phyloP scores from a whole-genome alignment of 257 asterid genomes.

The Solanum medicagineum region DNA sequence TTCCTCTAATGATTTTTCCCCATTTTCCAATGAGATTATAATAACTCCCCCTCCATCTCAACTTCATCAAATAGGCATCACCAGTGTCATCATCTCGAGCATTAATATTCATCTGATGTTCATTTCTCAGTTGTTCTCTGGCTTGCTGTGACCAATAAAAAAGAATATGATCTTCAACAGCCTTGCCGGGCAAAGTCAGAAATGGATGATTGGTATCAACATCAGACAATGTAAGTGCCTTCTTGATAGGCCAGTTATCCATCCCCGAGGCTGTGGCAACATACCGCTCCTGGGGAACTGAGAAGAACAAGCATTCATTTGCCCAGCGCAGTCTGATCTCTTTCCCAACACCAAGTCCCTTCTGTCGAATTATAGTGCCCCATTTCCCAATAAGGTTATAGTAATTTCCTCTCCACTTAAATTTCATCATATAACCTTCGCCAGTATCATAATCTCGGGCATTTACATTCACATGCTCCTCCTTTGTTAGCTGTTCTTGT shows the following conservation, averaged over 20 bases:
- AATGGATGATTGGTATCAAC: conserved; percentile 84
- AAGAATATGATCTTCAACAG: conserved; percentile 70
- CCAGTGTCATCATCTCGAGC: conserved; percentile 74
- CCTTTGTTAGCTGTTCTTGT: conserved; percentile 55
- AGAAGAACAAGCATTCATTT: conserved; percentile 54
- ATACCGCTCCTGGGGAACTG: conserved; percentile 52
- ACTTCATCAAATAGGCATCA: conserved; percentile 53
- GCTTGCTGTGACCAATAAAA: conserved; percentile 57
- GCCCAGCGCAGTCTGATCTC: conserved; percentile 63
- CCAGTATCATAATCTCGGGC: conserved; percentile 71
- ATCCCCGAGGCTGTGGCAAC: conserved; percentile 35
- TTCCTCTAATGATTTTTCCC: conserved; percentile 73
- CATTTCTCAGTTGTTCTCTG: conserved; percentile 55
- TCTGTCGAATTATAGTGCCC: conserved; percentile 59
- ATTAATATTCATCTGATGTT: conserved; percentile 55
- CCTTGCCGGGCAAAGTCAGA: conserved; percentile 76
- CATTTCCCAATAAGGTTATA: conserved; percentile 69
- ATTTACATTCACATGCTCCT: conserved; percentile 58
- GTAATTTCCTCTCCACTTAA: conserved; percentile 71
- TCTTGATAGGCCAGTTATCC: conserved; percentile 71
- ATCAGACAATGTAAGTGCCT: conserved; percentile 68
- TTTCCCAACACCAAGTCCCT: conserved; percentile 69
- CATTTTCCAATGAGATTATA: conserved; percentile 81
- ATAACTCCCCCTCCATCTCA: conserved; percentile 71
- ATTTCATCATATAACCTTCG: conserved; percentile 54